phyloP scores from a whole-genome alignment of 768 basidiomycete genomes.

The Suillus lakei region DNA sequence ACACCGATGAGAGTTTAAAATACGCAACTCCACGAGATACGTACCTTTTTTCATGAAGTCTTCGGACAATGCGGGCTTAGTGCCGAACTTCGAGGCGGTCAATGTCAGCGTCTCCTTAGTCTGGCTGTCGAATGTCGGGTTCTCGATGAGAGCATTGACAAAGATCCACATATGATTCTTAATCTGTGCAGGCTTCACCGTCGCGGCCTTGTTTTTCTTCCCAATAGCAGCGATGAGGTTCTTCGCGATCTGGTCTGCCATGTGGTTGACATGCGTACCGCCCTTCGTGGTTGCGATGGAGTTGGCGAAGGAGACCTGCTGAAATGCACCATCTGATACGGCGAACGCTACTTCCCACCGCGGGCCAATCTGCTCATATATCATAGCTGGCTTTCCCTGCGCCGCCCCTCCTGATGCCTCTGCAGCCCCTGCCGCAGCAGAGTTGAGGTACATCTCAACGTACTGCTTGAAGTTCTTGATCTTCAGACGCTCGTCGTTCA shows the following conservation, averaged over 20 bases:
- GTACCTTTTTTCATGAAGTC: slow-evolving; percentile 96
- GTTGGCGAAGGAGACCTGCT: slow-evolving; percentile 97
- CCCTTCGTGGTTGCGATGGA: slow-evolving; percentile 97
- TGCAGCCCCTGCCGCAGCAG: slow-evolving; percentile 70
- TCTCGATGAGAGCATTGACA: slow-evolving; percentile 94
- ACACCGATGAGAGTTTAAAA: slow-evolving; percentile 5
- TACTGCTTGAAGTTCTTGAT: slow-evolving; percentile 97
- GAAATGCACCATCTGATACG: slow-evolving; percentile 89
- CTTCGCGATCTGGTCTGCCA: slow-evolving; percentile 91
- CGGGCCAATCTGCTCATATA: slow-evolving; percentile 78
- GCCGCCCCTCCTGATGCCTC: slow-evolving; percentile 81
- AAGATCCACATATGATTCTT: slow-evolving; percentile 99
- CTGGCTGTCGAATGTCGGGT: slow-evolving; percentile 98
- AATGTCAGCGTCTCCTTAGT: slow-evolving; percentile 96
- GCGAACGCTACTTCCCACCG: slow-evolving; percentile 98
- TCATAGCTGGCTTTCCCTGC: slow-evolving; percentile 72
- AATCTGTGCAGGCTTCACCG: slow-evolving; percentile 91
- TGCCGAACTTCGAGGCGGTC: slow-evolving; percentile 86
- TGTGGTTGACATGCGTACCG: slow-evolving; percentile 86
- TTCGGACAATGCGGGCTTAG: slow-evolving; percentile 81
- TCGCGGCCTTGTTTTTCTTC: slow-evolving; percentile 98
- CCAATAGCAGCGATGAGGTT: slow-evolving; percentile 77
- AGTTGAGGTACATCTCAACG: slow-evolving; percentile 89
- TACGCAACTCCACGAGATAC: slow-evolving; percentile 18
- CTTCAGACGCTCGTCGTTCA: slow-evolving; percentile 91